Conservation (phyloP, 331 rosid species). For the Pyracantha coccinea region DNA sequence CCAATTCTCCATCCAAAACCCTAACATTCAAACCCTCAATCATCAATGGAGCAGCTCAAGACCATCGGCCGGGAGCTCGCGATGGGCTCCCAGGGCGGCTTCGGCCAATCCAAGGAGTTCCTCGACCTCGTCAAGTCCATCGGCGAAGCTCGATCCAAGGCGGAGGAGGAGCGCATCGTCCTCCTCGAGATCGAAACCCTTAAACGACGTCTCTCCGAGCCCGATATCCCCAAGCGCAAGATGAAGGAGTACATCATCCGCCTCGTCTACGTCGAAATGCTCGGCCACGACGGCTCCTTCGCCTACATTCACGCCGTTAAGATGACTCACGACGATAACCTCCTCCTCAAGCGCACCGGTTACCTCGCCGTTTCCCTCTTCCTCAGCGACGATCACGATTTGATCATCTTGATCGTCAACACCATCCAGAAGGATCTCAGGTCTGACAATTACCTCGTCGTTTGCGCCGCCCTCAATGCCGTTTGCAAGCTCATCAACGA, state of each 20-base stretch:
- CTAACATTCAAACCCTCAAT: not conserved
- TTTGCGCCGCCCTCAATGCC: slow-evolving; percentile 77
- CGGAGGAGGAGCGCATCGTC: slow-evolving; percentile 86
- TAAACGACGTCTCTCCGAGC: slow-evolving; percentile 65
- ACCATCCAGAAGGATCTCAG: slow-evolving; percentile 85
- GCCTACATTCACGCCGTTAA: slow-evolving; percentile 91
- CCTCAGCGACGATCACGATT: slow-evolving; percentile 69
- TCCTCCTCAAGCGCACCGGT: slow-evolving; percentile 73
- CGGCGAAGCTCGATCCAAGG: slow-evolving; percentile 88
- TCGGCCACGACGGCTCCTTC: slow-evolving; percentile 84
- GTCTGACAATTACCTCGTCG: slow-evolving; percentile 71
- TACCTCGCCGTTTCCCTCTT: slow-evolving; percentile 83
- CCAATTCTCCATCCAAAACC: not conserved
- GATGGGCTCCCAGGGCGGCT: slow-evolving; percentile 84
- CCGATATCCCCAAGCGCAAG: slow-evolving; percentile 75
- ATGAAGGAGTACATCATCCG: slow-evolving; percentile 84
- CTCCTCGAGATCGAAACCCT: slow-evolving; percentile 83
- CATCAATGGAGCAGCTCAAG: slow-evolving; percentile 71
- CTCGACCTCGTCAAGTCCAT: slow-evolving; percentile 82
- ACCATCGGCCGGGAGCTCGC: slow-evolving; percentile 71
- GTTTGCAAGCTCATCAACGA: slow-evolving; percentile 76
- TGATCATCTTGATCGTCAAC: slow-evolving; percentile 79
- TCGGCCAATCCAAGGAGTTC: slow-evolving; percentile 86
- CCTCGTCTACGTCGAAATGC: slow-evolving; percentile 85
- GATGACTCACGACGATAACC: slow-evolving; percentile 70